Base-by-base conservation (phyloP, 1,139 yeast species). In the Saccharomyces hybrid region DNA sequence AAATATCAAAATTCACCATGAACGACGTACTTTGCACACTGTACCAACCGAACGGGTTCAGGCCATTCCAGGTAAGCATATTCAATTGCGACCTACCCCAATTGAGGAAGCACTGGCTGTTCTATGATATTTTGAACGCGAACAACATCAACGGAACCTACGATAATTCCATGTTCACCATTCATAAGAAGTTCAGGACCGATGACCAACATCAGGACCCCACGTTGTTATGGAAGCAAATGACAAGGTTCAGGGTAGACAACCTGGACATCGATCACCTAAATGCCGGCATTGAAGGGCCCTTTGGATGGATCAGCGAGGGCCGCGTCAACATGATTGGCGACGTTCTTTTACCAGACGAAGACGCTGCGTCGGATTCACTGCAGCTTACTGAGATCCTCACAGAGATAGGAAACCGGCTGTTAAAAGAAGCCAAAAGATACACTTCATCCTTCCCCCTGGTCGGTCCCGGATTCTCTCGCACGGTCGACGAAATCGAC, bases 321-420 rank as follows among this genome's bases (percentile, higher is more conserved):
- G 99, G 99, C 6, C 83, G 83, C 56, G 98, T 91, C 23, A 97
- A 93, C 70, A 86, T 93, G 84, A 74, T 88, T 59, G 97, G 97
- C 7, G 97, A 93, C 67, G 82, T 91, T 9, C 61, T 56, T 55
- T 63, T 58, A 23, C 67, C 68, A 2, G 64, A 64, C 49, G 54
- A 60, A 30, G 61, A 63, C 25, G 44, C 44, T 2, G 63, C 63
- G 2, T 48, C 34, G 4, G 63, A 65, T 52, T 58, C 64, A 4
- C 55, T 56, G 14, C 63, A 63, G 34, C 27, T 66, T n/a, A 54
- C 60, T 4, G 66, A 62, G 27, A 54, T 64, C 23, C 38, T 64
- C 27, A 48, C 64, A 6, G 65, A 61, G n/a, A n/a, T n/a, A n/a
- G n/a, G n/a, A n/a, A n/a, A n/a, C n/a, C n/a, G n/a, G n/a, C n/a